phyloP scores from a whole-genome alignment of 1,284 basidiomycete genomes.

The Puccinia triticina region DNA sequence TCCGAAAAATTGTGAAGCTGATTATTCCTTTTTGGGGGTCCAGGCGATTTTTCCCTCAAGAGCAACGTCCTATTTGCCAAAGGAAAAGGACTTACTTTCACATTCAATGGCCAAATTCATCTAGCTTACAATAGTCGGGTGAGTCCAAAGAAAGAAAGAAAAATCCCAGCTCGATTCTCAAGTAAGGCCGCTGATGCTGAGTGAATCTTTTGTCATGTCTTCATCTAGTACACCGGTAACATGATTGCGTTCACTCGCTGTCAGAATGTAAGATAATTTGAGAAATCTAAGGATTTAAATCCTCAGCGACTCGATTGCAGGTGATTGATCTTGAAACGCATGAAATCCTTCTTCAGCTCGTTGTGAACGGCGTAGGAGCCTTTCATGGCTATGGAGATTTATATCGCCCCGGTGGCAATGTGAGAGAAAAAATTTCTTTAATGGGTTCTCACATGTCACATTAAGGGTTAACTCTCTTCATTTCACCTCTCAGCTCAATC shows the following conservation, averaged over 20 bases:
- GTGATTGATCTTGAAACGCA: neutral
- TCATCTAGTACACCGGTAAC: slow-evolving; percentile 20
- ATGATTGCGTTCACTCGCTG: slow-evolving; percentile 27
- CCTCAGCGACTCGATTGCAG: neutral
- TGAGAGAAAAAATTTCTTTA: neutral
- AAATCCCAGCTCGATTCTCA: neutral
- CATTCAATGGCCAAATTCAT: slow-evolving; percentile 19
- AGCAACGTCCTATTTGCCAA: slow-evolving; percentile 1
- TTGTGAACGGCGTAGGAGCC: slow-evolving; percentile 26
- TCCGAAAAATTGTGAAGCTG: neutral
- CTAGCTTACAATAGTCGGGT: slow-evolving; percentile 9
- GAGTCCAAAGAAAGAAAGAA: neutral
- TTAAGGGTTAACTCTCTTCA: neutral
- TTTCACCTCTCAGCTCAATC: slow-evolving; percentile 3
- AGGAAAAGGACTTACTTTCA: slow-evolving; percentile 15
- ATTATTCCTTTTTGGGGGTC: neutral
- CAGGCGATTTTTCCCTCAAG: slow-evolving; percentile 21
- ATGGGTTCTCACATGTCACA: neutral
- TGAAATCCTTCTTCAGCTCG: neutral
- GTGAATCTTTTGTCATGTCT: too few relatives aligned
- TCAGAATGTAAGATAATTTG: slow-evolving; percentile 2
- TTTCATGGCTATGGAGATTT: slow-evolving; percentile 31
- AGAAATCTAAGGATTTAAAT: neutral
- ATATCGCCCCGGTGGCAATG: slow-evolving; percentile 35
- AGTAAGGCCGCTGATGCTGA: neutral